phyloP scores from a whole-genome alignment of 78 protist species.

The Trichosphaerium sp. region DNA sequence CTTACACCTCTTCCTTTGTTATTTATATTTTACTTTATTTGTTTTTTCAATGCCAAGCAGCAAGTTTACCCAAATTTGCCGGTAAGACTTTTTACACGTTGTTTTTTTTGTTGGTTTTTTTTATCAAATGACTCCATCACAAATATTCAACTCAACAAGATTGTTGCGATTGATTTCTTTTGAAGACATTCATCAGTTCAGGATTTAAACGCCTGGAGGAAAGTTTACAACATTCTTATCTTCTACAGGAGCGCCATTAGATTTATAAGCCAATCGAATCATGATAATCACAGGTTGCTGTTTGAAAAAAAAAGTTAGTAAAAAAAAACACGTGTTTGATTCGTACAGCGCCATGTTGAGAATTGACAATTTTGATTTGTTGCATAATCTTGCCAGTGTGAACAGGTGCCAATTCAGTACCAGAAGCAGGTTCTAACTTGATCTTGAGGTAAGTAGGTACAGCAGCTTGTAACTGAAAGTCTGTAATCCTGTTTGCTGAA shows the following conservation, averaged over 20 bases:
- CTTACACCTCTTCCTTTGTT: too few species aligned
- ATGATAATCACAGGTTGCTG: background rate
- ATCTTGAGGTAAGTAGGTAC: slow-evolving; percentile 29
- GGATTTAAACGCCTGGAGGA: background rate
- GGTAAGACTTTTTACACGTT: too few species aligned
- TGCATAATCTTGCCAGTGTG: background rate
- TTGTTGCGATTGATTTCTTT: background rate
- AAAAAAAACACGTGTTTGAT: background rate
- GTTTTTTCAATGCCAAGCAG: too few species aligned
- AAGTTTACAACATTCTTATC: background rate
- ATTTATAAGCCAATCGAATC: background rate
- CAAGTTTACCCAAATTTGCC: too few species aligned
- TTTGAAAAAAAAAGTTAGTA: background rate
- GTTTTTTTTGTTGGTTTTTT: too few species aligned
- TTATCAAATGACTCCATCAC: too few species aligned
- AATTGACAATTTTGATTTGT: background rate
- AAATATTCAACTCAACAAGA: too few species aligned
- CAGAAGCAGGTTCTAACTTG: background rate
- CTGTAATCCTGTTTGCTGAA: slow-evolving; percentile 22
- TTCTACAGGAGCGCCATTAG: background rate
- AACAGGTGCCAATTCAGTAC: background rate
- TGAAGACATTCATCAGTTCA: background rate
- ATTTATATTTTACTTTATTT: too few species aligned
- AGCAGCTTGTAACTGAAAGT: slow-evolving; percentile 55
- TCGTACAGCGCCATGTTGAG: background rate